Conservation (phyloP, 768 basidiomycete genomes). For the Hortiboletus flavorubellus region DNA sequence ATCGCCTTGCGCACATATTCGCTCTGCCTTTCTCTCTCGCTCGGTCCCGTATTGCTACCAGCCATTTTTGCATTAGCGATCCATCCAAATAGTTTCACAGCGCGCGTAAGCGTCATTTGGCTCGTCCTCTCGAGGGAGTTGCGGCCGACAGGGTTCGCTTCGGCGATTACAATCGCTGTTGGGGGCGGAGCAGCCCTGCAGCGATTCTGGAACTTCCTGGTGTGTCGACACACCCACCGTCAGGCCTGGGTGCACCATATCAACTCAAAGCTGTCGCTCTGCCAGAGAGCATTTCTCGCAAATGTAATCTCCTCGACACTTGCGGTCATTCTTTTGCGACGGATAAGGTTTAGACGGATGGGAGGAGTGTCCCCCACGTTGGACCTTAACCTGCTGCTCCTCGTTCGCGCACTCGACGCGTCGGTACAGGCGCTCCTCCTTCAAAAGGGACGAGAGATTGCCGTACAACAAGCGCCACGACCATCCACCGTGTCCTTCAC, state of each 20-base stretch:
- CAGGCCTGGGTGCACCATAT: neutral
- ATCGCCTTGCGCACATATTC: constrained; percentile 66
- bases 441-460: constrained; percentile 10
- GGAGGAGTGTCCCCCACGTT: constrained; percentile 49
- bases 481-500: neutral
- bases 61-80: constrained; percentile 39
- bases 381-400: constrained; percentile 63
- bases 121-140: constrained; percentile 55
- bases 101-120: constrained; percentile 8
- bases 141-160: constrained; percentile 63
- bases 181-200: constrained; percentile 61
- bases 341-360: constrained; percentile 33
- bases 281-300: constrained; percentile 55
- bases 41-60: constrained; percentile 63
- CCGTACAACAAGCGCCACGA: neutral
- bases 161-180: constrained; percentile 57
- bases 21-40: constrained; percentile 58
- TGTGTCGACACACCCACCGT: neutral
- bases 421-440: constrained; percentile 51
- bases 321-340: constrained; percentile 57
- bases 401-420: constrained; percentile 69
- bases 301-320: constrained; percentile 54
- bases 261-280: constrained; percentile 32
- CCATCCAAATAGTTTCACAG: constrained; percentile 24
- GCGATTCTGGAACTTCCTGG: constrained; percentile 38